Evolutionary conservation across 1,139 yeast genomes (phyloP), one percentile per base, ranked within the genome.

Genomic region (Magnusiomyces suaveolens): DNA sequence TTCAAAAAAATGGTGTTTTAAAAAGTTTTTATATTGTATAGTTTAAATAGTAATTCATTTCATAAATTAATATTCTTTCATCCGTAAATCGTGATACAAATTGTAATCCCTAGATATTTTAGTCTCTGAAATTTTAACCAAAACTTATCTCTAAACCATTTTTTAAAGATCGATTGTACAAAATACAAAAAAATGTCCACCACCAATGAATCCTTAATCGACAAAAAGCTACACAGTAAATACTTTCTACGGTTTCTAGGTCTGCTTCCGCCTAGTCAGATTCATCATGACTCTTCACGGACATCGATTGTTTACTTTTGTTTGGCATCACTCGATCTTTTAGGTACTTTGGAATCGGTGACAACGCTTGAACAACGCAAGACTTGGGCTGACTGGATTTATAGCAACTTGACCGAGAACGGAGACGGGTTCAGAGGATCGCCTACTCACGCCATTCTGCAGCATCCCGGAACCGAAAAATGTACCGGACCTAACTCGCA

Each of bases 281-380:
- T 70, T 12, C 47, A 63, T 0, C 63, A 68, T 38, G 95, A 86
- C 63, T 77, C 88, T 24, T 83, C 83, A 59, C 81, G 78, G 57
- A 66, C 85, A 21, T 78, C 90, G 4, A 65, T 87, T 32, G 75
- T 82, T 1, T 85, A 81, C 66, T 87, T 87, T 65, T 75, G 87
- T 57, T 66, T 87, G 1, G 76, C 80, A 29, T 89, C 89, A 0
- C 72, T 87, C 24, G 77, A 75, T 18, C 60, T 85, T 10, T 63
- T 86, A 23, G 73, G 75, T 1, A 68, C 65, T 46, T 69, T 78
- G 48, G 70, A 70, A 39, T 46, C 55, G 47, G 54, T 53, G 44
- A 48, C 68, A 54, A 49, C 63, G 21, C 58, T 56, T 6, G 61
- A 60, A 6, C 73, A 72, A 53, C 64, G 69, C 29, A 50, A 62